phyloP scores from a whole-genome alignment of 2,329 filamentous ascomycete genomes.

The Boeremia lycopersici region DNA sequence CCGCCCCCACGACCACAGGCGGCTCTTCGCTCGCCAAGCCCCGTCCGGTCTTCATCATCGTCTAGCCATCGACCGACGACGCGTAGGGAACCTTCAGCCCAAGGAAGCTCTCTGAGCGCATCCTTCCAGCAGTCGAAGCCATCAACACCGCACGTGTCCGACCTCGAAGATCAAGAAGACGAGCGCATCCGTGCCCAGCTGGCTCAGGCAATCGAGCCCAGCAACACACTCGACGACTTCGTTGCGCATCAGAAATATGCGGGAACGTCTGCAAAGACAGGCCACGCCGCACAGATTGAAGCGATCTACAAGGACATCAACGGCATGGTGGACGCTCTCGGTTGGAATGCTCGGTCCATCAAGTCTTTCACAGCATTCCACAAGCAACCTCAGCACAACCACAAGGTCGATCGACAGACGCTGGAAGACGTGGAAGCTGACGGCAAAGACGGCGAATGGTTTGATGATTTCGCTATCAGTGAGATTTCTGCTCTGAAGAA shows the following conservation, averaged over 20 bases:
- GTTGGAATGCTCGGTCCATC: slow-evolving; percentile 77
- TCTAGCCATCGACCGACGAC: slow-evolving; percentile 46
- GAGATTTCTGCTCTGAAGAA: slow-evolving; percentile 72
- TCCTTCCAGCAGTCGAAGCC: slow-evolving; percentile 43
- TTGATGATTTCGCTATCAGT: slow-evolving; percentile 74
- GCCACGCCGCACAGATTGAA: slow-evolving; percentile 56
- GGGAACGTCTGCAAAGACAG: slow-evolving; percentile 48
- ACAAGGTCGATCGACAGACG: slow-evolving; percentile 67
- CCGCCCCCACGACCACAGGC: slow-evolving; percentile 54
- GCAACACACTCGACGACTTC: slow-evolving; percentile 69
- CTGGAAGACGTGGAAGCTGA: slow-evolving; percentile 56
- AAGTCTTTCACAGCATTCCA: slow-evolving; percentile 70
- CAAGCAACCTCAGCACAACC: slow-evolving; percentile 48
- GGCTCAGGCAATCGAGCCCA: slow-evolving; percentile 65
- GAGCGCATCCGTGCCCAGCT: slow-evolving; percentile 70
- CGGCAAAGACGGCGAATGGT: slow-evolving; percentile 49
- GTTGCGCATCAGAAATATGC: slow-evolving; percentile 61
- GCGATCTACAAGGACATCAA: slow-evolving; percentile 77
- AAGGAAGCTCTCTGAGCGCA: slow-evolving; percentile 39
- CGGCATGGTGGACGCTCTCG: slow-evolving; percentile 92
- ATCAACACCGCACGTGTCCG: slow-evolving; percentile 43
- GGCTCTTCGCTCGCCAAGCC: slow-evolving; percentile 76
- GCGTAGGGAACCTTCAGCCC: slow-evolving; percentile 39
- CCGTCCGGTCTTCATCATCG: slow-evolving; percentile 64
- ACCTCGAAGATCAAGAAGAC: slow-evolving; percentile 64